These are phyloP conservation scores for Mayamaea pseudoterrestris DNA, from an alignment of 108 stramenopile genomes.

Conservation along the genomic window DNA sequence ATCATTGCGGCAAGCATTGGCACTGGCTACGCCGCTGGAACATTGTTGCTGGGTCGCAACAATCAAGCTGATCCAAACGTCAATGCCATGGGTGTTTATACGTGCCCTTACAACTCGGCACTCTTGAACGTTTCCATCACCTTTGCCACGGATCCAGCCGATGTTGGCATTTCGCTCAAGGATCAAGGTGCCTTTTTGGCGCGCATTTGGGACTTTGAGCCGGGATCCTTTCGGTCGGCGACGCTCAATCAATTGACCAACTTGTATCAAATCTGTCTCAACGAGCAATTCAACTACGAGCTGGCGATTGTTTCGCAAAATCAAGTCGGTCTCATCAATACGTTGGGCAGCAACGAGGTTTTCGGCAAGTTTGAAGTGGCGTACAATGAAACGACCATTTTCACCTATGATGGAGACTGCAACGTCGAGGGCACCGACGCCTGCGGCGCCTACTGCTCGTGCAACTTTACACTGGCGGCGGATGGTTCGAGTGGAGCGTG, in stretches of 20 bases:
- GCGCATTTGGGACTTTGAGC: neutral
- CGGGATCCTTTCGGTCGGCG: conserved; percentile 1
- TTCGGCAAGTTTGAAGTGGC: neutral
- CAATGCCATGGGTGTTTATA: no score
- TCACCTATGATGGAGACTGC: conserved; percentile 1
- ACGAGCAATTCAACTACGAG: neutral
- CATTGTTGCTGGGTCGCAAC: no score
- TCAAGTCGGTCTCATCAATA: neutral
- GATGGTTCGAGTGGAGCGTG: neutral
- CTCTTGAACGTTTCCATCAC: neutral
- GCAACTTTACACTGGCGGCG: conserved; percentile 2
- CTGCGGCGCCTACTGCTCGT: conserved; percentile 2
- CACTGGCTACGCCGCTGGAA: no score
- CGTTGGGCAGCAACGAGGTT: neutral
- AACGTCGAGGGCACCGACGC: neutral
- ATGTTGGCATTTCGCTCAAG: conserved; percentile 1
- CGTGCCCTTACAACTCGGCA: no score
- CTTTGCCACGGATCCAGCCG: neutral
- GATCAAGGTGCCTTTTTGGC: neutral
- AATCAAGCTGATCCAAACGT: no score
- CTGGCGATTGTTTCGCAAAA: neutral
- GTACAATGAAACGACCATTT: neutral
- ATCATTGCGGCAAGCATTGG: no score
- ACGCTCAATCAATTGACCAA: neutral
- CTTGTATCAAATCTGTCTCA: neutral